Conservation (phyloP, 2,329 filamentous ascomycete genomes). For the Hymenoscyphus linearis region DNA sequence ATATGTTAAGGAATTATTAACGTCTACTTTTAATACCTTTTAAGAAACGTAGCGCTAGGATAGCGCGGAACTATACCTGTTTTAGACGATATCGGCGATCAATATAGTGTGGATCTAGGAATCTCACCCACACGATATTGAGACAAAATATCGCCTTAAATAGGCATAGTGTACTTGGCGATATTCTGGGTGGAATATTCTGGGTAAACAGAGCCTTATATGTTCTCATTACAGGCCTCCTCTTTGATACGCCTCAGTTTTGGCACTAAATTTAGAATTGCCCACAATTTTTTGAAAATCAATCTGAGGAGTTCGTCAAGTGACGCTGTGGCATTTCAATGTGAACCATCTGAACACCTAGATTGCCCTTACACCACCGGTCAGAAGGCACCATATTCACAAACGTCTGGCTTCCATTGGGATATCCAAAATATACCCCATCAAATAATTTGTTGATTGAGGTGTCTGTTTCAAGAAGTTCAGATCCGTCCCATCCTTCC, state of each 20-base stretch:
- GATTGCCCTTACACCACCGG: background rate
- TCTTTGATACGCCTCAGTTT: background rate
- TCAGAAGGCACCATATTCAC: background rate
- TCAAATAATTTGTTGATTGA: background rate
- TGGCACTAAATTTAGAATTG: background rate
- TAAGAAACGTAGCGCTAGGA: too few relatives aligned
- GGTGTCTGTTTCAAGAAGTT: slow-evolving; percentile 10
- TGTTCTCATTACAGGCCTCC: too few relatives aligned
- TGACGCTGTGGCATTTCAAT: background rate
- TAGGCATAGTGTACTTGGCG: too few relatives aligned
- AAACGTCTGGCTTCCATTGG: background rate
- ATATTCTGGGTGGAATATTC: too few relatives aligned
- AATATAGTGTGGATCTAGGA: too few relatives aligned
- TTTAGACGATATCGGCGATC: too few relatives aligned
- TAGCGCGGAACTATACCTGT: too few relatives aligned
- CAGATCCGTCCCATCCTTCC: slow-evolving; percentile 33
- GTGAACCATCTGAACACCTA: background rate
- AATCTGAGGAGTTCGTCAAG: background rate
- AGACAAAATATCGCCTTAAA: too few relatives aligned
- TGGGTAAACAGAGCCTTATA: too few relatives aligned
- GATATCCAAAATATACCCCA: background rate
- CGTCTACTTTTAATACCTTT: too few relatives aligned
- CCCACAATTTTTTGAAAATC: background rate
- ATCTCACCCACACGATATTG: too few relatives aligned
- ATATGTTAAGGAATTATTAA: too few relatives aligned